These are phyloP conservation scores for Stereum hirsutum DNA, from an alignment of 1,284 basidiomycete genomes.

Conservation along the genomic window DNA sequence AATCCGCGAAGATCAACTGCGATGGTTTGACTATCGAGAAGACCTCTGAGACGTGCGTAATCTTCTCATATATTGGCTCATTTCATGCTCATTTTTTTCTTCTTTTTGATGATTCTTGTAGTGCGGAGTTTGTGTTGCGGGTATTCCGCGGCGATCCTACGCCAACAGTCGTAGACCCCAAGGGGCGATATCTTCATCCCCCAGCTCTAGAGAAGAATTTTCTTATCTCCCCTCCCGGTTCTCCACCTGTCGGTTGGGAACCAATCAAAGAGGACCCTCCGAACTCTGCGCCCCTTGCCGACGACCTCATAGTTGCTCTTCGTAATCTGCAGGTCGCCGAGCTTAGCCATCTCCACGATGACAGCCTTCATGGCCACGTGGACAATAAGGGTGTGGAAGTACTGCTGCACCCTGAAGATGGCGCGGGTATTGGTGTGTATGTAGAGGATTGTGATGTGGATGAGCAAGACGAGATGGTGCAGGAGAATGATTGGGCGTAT, in stretches of 20 bases:
- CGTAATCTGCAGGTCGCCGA: constrained; percentile 44
- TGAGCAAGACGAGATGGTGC: constrained; percentile 19
- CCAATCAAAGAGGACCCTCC: constrained; percentile 88
- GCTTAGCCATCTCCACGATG: constrained; percentile 20
- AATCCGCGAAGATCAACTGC: constrained; percentile 50
- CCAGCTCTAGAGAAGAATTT: constrained; percentile 88
- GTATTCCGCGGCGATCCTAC: constrained; percentile 78
- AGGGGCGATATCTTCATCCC: constrained; percentile 67
- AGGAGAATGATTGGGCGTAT: constrained; percentile 50
- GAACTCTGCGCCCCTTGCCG: constrained; percentile 78
- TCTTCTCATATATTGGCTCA: background rate
- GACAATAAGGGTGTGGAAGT: constrained; percentile 33
- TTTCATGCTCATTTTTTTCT: background rate
- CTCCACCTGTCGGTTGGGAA: constrained; percentile 96
- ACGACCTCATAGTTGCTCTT: constrained; percentile 81
- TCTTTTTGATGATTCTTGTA: constrained; percentile 14
- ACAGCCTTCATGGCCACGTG: constrained; percentile 17
- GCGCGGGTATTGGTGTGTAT: constrained; percentile 65
- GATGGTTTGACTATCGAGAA: constrained; percentile 53
- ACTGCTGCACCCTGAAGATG: constrained; percentile 56
- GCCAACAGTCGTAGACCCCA: constrained; percentile 38
- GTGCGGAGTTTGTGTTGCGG: constrained; percentile 49
- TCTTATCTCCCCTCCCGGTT: constrained; percentile 96
- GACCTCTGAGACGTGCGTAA: constrained; percentile 38
- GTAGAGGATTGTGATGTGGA: constrained; percentile 55